phyloP scores from a whole-genome alignment of 495 filamentous ascomycete species.

The Cercophora sp. region DNA sequence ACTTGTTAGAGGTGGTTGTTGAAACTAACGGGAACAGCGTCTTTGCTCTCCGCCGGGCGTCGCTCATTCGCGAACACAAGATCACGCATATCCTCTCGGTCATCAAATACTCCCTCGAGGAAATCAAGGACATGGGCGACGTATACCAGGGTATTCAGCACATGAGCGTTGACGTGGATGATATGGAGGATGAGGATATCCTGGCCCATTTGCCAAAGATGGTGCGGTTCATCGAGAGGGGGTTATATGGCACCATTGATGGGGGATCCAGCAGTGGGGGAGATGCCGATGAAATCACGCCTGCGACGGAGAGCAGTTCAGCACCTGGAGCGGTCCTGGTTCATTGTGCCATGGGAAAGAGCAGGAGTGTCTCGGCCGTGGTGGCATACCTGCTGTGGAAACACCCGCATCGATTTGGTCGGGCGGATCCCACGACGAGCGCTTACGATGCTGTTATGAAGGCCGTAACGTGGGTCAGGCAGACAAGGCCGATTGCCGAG shows the following conservation, averaged over 20 bases:
- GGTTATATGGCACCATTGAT: slow-evolving; percentile 40
- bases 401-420: slow-evolving; percentile 41
- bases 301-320: no score
- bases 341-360: slow-evolving; percentile 91
- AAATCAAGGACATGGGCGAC: slow-evolving; percentile 17
- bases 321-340: slow-evolving; percentile 45
- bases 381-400: slow-evolving; percentile 81
- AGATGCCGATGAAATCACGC: slow-evolving; percentile 9
- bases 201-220: slow-evolving; percentile 71
- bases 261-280: not conserved
- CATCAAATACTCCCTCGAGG: slow-evolving; percentile 39
- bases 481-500: slow-evolving; percentile 67
- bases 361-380: slow-evolving; percentile 78
- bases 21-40: slow-evolving; percentile 57
- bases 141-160: slow-evolving; percentile 57
- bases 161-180: slow-evolving; percentile 77
- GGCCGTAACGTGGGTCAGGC: slow-evolving; percentile 52
- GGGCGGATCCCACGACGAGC: slow-evolving; percentile 24
- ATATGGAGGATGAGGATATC: slow-evolving; percentile 81
- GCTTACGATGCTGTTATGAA: slow-evolving; percentile 25
- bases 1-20: no score
- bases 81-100: slow-evolving; percentile 94
- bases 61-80: slow-evolving; percentile 61
- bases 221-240: slow-evolving; percentile 78
- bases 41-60: slow-evolving; percentile 66